A percentile compares a stretch with the other conserved stretches of the same genome.
Conservation (phyloP, 805 yeast species). For the Kregervanrija pseudodelftensis region DNA sequence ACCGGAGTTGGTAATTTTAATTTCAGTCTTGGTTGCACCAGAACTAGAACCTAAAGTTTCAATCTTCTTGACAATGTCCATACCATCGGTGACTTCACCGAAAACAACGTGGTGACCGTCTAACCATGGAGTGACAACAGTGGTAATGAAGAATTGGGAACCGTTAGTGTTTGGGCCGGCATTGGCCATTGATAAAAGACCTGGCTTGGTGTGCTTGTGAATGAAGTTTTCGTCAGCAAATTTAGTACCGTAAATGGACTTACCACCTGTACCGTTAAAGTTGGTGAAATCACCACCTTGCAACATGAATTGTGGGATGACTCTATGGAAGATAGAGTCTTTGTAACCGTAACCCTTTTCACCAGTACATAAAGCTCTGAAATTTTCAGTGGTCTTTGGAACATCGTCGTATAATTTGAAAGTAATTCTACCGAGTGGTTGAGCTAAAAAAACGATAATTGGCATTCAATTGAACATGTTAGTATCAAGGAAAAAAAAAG, state of each 20-base stretch:
- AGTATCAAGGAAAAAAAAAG: conserved; percentile 4
- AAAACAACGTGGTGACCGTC: conserved; percentile 75
- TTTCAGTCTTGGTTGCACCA: conserved; percentile 43
- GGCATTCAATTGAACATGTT: neutral
- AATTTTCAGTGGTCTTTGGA: conserved; percentile 77
- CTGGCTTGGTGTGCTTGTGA: conserved; percentile 71
- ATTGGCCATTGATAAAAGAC: conserved; percentile 86
- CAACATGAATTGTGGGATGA: conserved; percentile 92
- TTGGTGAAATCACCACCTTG: conserved; percentile 90
- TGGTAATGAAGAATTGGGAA: conserved; percentile 84
- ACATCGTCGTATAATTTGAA: conserved; percentile 89
- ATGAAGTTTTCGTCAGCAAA: conserved; percentile 57
- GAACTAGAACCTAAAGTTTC: conserved; percentile 56
- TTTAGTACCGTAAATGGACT: conserved; percentile 70
- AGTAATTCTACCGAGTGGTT: conserved; percentile 48
- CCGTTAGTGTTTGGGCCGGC: conserved; percentile 93
- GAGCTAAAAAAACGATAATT: conserved; percentile 14
- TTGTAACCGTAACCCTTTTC: conserved; percentile 92
- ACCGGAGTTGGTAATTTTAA: conserved; percentile 54
- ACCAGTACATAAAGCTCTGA: conserved; percentile 80
- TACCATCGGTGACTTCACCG: conserved; percentile 68
- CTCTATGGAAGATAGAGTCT: conserved; percentile 90
- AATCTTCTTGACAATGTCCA: conserved; percentile 70
- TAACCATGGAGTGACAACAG: conserved; percentile 71
- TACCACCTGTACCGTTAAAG: conserved; percentile 92